Conservation (phyloP, 2,329 filamentous ascomycete species). For the Cordyceps cicadae region DNA sequence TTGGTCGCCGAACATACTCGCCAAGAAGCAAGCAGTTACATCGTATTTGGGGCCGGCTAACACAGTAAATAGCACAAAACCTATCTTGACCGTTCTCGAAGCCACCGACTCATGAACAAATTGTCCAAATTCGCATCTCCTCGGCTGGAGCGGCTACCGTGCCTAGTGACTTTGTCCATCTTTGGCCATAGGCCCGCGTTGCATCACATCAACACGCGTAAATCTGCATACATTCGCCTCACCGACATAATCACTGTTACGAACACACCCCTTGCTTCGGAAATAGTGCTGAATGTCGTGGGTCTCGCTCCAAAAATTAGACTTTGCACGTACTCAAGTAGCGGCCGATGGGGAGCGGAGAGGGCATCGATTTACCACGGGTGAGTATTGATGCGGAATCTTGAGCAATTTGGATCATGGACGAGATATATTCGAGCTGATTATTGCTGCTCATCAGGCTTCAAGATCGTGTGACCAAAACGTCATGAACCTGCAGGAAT, state of each 20-base stretch:
- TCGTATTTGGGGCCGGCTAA: background rate
- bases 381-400: too few relatives aligned
- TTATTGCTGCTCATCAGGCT: too few relatives aligned
- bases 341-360: background rate
- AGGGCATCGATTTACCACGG: too few relatives aligned
- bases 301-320: background rate
- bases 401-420: too few relatives aligned
- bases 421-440: too few relatives aligned
- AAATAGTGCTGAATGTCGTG: background rate
- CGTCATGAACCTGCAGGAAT: too few relatives aligned
- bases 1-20: background rate
- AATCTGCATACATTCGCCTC: background rate
- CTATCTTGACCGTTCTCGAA: too few relatives aligned
- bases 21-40: background rate
- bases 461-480: too few relatives aligned
- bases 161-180: background rate
- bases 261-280: background rate
- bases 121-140: background rate
- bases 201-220: background rate
- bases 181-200: background rate
- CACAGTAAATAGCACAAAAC: background rate
- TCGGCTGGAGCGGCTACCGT: background rate
- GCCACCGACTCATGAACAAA: too few relatives aligned
- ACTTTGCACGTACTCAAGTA: background rate
- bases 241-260: background rate